These are phyloP conservation scores for Bidens hawaiensis DNA, from an alignment of 140 eudicot species.

Conservation along the genomic window DNA sequence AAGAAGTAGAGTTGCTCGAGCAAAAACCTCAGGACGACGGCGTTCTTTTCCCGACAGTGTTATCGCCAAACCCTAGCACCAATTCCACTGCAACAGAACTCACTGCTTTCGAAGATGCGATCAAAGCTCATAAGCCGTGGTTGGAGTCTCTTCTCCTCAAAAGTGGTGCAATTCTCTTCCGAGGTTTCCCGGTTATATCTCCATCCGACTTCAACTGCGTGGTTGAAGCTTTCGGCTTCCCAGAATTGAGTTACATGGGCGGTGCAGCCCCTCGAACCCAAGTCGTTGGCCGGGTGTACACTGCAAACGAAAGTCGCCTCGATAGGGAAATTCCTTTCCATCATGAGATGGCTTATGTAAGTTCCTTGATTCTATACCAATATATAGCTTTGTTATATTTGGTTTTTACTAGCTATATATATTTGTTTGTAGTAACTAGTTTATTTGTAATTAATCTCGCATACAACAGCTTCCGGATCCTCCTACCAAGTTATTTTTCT, in stretches of 20 bases:
- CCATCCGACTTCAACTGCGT: constrained; percentile 64
- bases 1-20: constrained; percentile 31
- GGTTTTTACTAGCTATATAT: too few relatives aligned
- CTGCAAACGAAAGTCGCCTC: constrained; percentile 75
- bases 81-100: not conserved
- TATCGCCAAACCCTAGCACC: constrained; percentile 38
- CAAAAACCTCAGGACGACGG: constrained; percentile 36
- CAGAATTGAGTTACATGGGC: constrained; percentile 60
- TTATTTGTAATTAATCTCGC: not conserved
- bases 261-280: constrained; percentile 66
- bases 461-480: constrained; percentile 41
- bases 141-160: constrained; percentile 42
- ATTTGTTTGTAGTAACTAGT: too few relatives aligned
- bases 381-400: too few relatives aligned
- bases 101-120: constrained; percentile 24
- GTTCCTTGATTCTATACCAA: too few relatives aligned
- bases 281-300: constrained; percentile 73
- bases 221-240: constrained; percentile 73
- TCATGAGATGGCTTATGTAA: constrained; percentile 90
- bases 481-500: constrained; percentile 68
- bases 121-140: constrained; percentile 50
- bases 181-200: constrained; percentile 47
- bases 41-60: constrained; percentile 39
- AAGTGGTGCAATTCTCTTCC: constrained; percentile 61
- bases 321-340: constrained; percentile 76